These are phyloP conservation scores for Phytophthora brassicae DNA, from an alignment of 352 stramenopile genomes.

Conservation along the genomic window DNA sequence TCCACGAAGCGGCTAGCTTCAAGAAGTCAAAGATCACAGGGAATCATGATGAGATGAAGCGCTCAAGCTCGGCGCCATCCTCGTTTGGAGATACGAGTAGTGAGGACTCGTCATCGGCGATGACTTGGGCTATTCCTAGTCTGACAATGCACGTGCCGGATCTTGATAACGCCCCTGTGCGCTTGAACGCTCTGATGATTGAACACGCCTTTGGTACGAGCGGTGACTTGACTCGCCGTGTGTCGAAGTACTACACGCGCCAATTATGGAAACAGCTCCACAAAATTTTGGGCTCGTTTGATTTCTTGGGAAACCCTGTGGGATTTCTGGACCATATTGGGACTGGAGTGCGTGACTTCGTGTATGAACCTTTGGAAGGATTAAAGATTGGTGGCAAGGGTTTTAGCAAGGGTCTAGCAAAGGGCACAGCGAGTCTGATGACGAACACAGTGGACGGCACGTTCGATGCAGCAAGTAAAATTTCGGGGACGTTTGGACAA, in stretches of 20 bases:
- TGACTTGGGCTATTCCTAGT: conserved; percentile 83
- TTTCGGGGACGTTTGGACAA: conserved; percentile 87
- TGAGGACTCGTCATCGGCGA: conserved; percentile 49
- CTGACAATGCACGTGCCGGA: conserved; percentile 87
- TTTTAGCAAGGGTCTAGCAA: conserved; percentile 85
- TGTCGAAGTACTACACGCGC: conserved; percentile 90
- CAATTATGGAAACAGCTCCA: conserved; percentile 90
- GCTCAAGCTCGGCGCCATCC: conserved; percentile 25
- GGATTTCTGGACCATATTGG: conserved; percentile 94
- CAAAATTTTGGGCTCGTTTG: conserved; percentile 87
- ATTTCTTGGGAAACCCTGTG: conserved; percentile 88
- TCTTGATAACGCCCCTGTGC: conserved; percentile 87
- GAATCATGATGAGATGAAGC: conserved; percentile 36
- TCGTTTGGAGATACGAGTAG: conserved; percentile 27
- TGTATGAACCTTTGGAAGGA: conserved; percentile 95
- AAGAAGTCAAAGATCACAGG: conserved; percentile 39
- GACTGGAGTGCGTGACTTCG: conserved; percentile 94
- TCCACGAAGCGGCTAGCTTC: conserved; percentile 58
- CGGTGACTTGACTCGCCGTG: conserved; percentile 72
- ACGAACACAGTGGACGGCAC: conserved; percentile 87
- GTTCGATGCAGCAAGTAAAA: conserved; percentile 87
- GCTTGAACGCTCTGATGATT: conserved; percentile 87
- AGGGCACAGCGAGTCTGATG: conserved; percentile 86
- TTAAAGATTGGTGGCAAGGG: conserved; percentile 87
- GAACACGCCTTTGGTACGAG: conserved; percentile 90